Conservation (phyloP, 108 stramenopile species). For the Cyclotella baltica region DNA sequence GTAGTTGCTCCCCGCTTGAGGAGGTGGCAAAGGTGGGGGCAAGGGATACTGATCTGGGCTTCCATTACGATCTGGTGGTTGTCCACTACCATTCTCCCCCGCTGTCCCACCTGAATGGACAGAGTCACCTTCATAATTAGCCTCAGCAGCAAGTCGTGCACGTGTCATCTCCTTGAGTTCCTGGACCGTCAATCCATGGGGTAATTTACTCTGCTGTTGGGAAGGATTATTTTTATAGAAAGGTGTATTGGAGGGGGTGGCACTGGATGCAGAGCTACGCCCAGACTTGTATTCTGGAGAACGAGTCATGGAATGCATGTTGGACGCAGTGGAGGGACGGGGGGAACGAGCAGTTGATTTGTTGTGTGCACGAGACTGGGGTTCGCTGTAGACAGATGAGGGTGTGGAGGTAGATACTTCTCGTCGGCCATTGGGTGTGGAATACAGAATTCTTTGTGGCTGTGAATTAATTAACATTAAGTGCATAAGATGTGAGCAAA, state of each 20-base stretch:
- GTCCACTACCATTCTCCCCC: not conserved
- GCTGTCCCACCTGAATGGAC: not conserved
- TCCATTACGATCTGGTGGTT: constrained; percentile 1
- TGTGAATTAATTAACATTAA: not conserved
- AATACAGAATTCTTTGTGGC: constrained; percentile 33
- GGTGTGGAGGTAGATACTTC: constrained; percentile 34
- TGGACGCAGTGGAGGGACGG: not conserved
- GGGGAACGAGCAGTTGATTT: constrained; percentile 21
- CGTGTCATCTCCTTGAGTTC: constrained; percentile 95
- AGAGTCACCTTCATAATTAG: constrained; percentile 30
- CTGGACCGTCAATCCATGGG: constrained; percentile 92
- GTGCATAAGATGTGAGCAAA: not conserved
- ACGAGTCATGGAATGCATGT: constrained; percentile 1
- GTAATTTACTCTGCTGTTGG: constrained; percentile 64
- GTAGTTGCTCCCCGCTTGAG: not conserved
- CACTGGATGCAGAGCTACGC: not conserved
- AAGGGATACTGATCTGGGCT: constrained; percentile 1
- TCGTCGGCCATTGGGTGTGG: constrained; percentile 32
- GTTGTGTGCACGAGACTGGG: not conserved
- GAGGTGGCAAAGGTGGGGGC: not conserved
- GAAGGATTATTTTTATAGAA: not conserved
- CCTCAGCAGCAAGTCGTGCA: constrained; percentile 83
- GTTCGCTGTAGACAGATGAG: constrained; percentile 37
- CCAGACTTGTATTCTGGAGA: constrained; percentile 33
- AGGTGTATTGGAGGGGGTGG: constrained; percentile 3